Evolutionary conservation across 331 rosid species (phyloP).

Genomic region (Acacia concinna): DNA sequence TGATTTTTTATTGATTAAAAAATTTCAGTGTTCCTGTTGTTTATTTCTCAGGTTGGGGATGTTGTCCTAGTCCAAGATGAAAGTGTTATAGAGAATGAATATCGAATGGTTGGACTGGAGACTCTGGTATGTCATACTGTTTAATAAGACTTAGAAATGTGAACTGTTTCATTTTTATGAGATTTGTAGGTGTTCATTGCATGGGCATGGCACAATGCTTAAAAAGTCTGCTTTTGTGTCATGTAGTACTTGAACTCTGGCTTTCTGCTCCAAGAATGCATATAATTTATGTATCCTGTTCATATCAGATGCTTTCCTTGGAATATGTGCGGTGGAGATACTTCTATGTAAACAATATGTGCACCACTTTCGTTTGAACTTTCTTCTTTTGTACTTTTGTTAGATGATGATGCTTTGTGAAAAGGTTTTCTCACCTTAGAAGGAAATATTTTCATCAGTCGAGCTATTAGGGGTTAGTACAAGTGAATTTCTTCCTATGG

Average conservation of each 20-base stretch:
- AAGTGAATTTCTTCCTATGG: too few species aligned
- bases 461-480: too few species aligned
- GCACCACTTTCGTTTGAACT: background rate
- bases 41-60: constrained; percentile 80
- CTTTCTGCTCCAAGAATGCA: constrained; percentile 3
- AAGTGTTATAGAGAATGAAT: constrained; percentile 65
- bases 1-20: background rate
- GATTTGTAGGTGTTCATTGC: constrained; percentile 25
- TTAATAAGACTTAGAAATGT: background rate
- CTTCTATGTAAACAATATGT: background rate
- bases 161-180: constrained; percentile 9
- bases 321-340: background rate
- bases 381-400: too few species aligned
- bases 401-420: too few species aligned
- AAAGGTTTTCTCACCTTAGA: too few species aligned
- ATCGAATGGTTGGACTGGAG: constrained; percentile 79
- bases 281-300: constrained; percentile 12
- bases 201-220: constrained; percentile 15
- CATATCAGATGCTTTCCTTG: background rate
- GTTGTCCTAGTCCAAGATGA: constrained; percentile 87
- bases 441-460: too few species aligned
- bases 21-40: background rate
- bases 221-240: constrained; percentile 14
- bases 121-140: constrained; percentile 69
- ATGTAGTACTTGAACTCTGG: background rate